A percentile compares a stretch with the other conserved stretches of the same genome.
These are phyloP conservation scores for Rutstroemia sp. DNA, from an alignment of 2,329 filamentous ascomycete genomes.

Conservation along the genomic window DNA sequence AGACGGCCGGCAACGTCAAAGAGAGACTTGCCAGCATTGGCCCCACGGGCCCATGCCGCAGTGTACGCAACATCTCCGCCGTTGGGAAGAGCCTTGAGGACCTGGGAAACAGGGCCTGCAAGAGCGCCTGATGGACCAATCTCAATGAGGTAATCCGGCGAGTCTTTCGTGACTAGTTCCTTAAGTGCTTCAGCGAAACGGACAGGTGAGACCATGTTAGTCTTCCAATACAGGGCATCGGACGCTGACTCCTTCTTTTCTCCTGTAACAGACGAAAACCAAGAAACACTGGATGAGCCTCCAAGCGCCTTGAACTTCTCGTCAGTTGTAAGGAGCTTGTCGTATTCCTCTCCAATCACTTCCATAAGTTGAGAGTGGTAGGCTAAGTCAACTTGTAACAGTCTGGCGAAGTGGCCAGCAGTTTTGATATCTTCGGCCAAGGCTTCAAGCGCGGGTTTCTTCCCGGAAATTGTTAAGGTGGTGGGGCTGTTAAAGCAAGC, in stretches of 20 bases:
- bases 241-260: background rate
- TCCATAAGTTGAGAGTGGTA: constrained; percentile 25
- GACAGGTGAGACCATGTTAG: constrained; percentile 16
- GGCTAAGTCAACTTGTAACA: constrained; percentile 20
- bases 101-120: constrained; percentile 10
- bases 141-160: constrained; percentile 6
- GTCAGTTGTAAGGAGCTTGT: background rate
- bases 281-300: background rate
- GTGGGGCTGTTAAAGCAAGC: constrained; percentile 26
- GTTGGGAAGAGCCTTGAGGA: background rate
- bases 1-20: constrained; percentile 9
- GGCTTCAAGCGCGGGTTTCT: constrained; percentile 1
- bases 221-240: constrained; percentile 13
- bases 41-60: background rate
- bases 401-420: constrained; percentile 15
- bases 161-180: background rate
- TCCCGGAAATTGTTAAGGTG: constrained; percentile 23
- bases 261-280: background rate
- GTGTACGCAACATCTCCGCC: background rate
- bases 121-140: constrained; percentile 12
- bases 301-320: no score
- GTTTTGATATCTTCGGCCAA: constrained; percentile 12
- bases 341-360: constrained; percentile 1
- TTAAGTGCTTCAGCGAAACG: constrained; percentile 10
- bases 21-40: background rate